phyloP scores from a whole-genome alignment of 2,329 filamentous ascomycete genomes.

The Lachnellula suecica region DNA sequence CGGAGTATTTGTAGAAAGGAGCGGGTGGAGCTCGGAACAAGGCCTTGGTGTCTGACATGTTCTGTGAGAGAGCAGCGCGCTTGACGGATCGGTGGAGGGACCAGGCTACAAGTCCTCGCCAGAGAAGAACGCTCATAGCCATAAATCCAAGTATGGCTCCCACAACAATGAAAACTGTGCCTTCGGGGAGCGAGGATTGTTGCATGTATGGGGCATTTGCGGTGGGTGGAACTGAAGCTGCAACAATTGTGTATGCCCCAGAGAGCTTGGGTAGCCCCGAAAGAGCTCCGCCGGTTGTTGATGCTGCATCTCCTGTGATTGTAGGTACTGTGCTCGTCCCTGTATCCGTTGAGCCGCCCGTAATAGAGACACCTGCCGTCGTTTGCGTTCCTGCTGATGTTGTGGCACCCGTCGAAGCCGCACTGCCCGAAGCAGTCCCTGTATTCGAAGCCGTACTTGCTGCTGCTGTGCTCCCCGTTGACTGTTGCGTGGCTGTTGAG shows the following conservation, averaged over 20 bases:
- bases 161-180: conserved; percentile 94
- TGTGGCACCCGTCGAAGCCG: conserved; percentile 2
- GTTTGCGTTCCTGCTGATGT: conserved; percentile 2
- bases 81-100: conserved; percentile 89
- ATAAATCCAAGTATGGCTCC: conserved; percentile 85
- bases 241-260: conserved; percentile 62
- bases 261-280: conserved; percentile 51
- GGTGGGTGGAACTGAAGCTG: conserved; percentile 78
- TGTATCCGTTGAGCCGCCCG: conserved; percentile 14
- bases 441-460: conserved; percentile 19
- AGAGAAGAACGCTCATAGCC: conserved; percentile 77
- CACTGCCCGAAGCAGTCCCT: conserved; percentile 12
- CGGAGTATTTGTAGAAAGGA: conserved; percentile 62
- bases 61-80: conserved; percentile 75
- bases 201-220: conserved; percentile 89
- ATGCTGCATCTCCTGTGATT: conserved; percentile 15
- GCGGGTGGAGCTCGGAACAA: conserved; percentile 54
- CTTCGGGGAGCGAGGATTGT: conserved; percentile 79
- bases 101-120: conserved; percentile 86
- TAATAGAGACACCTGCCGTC: conserved; percentile 11
- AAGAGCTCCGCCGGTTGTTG: conserved; percentile 8
- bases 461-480: conserved; percentile 12
- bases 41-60: conserved; percentile 68
- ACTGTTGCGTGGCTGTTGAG: conserved; percentile 25
- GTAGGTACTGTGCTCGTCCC: conserved; percentile 4